phyloP scores from a whole-genome alignment of 2,329 filamentous ascomycete genomes.

The Claviceps paspali region DNA sequence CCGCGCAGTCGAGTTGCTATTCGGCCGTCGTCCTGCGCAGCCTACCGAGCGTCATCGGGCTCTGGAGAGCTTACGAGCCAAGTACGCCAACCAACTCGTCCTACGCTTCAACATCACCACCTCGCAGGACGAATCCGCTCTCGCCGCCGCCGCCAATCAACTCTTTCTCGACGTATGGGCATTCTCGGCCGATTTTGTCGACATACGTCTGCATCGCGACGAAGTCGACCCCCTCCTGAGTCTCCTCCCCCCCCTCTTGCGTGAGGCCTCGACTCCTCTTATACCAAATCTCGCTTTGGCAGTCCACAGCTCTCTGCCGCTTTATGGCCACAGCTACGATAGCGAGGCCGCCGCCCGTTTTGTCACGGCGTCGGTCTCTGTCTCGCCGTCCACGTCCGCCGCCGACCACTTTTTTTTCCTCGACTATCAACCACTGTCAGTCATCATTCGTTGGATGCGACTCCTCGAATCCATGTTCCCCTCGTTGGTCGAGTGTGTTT shows the following conservation, averaged over 20 bases:
- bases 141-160: slow-evolving; percentile 57
- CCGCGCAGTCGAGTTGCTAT: slow-evolving; percentile 32
- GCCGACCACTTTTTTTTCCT: slow-evolving; percentile 74
- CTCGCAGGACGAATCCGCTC: slow-evolving; percentile 49
- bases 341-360: not conserved
- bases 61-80: slow-evolving; percentile 21
- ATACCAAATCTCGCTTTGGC: slow-evolving; percentile 68
- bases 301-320: slow-evolving; percentile 41
- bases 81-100: slow-evolving; percentile 72
- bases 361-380: slow-evolving; percentile 7
- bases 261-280: slow-evolving; percentile 54
- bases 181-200: slow-evolving; percentile 65
- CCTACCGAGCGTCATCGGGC: slow-evolving; percentile 10
- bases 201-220: slow-evolving; percentile 64
- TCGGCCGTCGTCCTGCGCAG: slow-evolving; percentile 27
- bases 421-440: slow-evolving; percentile 78
- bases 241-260: slow-evolving; percentile 61
- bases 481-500: slow-evolving; percentile 56
- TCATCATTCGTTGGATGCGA: slow-evolving; percentile 79
- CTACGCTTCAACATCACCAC: slow-evolving; percentile 71
- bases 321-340: slow-evolving; percentile 5
- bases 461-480: slow-evolving; percentile 83
- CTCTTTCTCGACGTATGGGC: slow-evolving; percentile 88
- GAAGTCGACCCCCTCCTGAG: slow-evolving; percentile 65
- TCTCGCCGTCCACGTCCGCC: slow-evolving; percentile 18